Evolutionary conservation across 495 filamentous ascomycete genomes (phyloP), one percentile per base, ranked within the genome.

Genomic region (Aspergillus panamensis): DNA sequence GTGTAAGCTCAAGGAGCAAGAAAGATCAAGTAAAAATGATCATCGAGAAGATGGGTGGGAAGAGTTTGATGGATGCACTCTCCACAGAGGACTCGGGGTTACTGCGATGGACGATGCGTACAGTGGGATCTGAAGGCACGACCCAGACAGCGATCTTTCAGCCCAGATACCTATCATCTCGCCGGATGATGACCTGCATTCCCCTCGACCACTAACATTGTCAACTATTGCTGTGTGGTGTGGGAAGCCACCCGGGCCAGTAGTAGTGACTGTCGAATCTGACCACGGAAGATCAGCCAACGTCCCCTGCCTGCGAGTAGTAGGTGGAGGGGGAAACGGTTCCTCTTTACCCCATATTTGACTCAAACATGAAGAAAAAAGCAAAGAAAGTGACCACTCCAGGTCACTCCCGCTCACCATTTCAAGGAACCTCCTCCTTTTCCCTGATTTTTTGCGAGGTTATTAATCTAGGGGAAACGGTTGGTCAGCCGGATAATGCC

Each of bases 141-240:
- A 45, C 19, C 8, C 42, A 19, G 42, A 17, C 42, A 17, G 42
- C 42, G 42, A 45, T 45, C n/a, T 10, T 25, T 45, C 5, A 20
- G 42, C 6, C 19, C 4, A 21, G 29, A 51, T 51, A 51, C 48
- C 48, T 51, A 51, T 51, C 48, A 51, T 51, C 25, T 51, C 29
- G 48, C 29, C 25, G 9, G 48, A 13, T 51, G 25, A 51, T 51
- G 48, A 51, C 48, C 25, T 51, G 48, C 25, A 51, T 51, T 33
- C 30, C 29, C 33, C 16, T 31, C 7, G 13, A 31, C 29, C 31
- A 35, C 13, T 31, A 17, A 29, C 14, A 17, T 17, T 17, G 16
- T 33, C 6, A 29, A n/a, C 6, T 35, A 19, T 5, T 51, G 16
- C 25, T 32, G 30, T 29, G 32, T 35, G 30, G 48, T 33, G 25